Conservation (phyloP, 768 basidiomycete species). For the Steccherinum ochraceum region DNA sequence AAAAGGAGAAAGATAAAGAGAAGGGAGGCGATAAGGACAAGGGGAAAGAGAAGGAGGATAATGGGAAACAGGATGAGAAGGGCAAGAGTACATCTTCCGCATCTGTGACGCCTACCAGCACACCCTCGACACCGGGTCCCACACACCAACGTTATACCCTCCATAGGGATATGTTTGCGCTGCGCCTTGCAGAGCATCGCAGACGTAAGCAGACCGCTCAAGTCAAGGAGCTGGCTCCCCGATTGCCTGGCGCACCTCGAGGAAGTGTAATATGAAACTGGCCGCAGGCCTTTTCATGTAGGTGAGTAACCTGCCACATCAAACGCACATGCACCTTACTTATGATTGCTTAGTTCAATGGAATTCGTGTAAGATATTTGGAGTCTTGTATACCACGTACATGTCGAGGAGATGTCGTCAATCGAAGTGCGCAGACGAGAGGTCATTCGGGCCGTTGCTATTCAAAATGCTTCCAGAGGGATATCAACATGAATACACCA, state of each 20-base stretch:
- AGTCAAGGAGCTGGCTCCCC: slow-evolving; percentile 63
- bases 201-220: slow-evolving; percentile 61
- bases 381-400: no score
- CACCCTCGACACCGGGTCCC: slow-evolving; percentile 25
- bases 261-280: neutral
- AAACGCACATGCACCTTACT: no score
- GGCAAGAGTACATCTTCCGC: slow-evolving; percentile 23
- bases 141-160: slow-evolving; percentile 71
- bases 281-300: no score
- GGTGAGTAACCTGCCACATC: no score
- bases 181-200: slow-evolving; percentile 73
- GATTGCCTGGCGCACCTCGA: slow-evolving; percentile 52
- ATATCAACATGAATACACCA: no score
- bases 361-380: no score
- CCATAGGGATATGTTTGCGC: slow-evolving; percentile 78
- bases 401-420: no score
- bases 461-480: no score
- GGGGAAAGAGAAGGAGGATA: slow-evolving; percentile 23
- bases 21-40: slow-evolving; percentile 29
- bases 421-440: no score
- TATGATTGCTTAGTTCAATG: no score
- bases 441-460: no score
- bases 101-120: slow-evolving; percentile 25
- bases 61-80: slow-evolving; percentile 10
- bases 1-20: slow-evolving; percentile 35